Percentiles rank a stretch among this genome's conserved stretches.
phyloP scores from a whole-genome alignment of 2,329 filamentous ascomycete species.

The Calonectria naviculata region DNA sequence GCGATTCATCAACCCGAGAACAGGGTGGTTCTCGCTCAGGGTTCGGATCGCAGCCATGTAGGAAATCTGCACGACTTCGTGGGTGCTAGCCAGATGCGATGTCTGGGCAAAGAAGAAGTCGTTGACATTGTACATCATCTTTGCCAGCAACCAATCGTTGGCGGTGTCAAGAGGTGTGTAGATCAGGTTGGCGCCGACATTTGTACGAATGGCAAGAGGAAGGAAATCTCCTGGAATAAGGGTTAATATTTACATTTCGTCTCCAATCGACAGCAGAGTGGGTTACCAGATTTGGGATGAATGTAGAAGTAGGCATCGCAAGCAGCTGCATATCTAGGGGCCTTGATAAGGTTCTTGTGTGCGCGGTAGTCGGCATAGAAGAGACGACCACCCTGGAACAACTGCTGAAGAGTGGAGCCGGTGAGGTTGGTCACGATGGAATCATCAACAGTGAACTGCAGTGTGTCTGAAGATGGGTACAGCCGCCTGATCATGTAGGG shows the following conservation, averaged over 20 bases:
- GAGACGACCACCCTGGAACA: neutral
- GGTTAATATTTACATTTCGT: neutral
- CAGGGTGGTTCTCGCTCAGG: neutral
- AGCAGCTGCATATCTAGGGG: neutral
- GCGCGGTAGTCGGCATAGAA: neutral
- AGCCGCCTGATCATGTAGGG: neutral
- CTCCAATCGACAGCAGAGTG: neutral
- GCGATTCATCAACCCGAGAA: neutral
- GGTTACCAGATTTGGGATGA: neutral
- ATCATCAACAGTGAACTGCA: neutral
- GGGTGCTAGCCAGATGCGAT: neutral
- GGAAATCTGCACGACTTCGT: neutral
- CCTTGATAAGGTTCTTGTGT: neutral
- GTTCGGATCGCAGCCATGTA: neutral
- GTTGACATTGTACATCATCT: conserved; percentile 12
- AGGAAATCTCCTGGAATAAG: neutral
- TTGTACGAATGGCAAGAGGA: neutral
- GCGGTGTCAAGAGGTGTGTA: neutral
- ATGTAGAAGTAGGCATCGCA: neutral
- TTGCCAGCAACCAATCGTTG: conserved; percentile 2
- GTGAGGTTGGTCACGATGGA: neutral
- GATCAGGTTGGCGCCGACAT: neutral
- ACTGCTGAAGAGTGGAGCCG: neutral
- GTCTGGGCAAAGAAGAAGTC: conserved; percentile 7
- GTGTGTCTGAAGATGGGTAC: neutral